phyloP scores from a whole-genome alignment of 2,329 filamentous ascomycete genomes.

The Talaromyces piceae region DNA sequence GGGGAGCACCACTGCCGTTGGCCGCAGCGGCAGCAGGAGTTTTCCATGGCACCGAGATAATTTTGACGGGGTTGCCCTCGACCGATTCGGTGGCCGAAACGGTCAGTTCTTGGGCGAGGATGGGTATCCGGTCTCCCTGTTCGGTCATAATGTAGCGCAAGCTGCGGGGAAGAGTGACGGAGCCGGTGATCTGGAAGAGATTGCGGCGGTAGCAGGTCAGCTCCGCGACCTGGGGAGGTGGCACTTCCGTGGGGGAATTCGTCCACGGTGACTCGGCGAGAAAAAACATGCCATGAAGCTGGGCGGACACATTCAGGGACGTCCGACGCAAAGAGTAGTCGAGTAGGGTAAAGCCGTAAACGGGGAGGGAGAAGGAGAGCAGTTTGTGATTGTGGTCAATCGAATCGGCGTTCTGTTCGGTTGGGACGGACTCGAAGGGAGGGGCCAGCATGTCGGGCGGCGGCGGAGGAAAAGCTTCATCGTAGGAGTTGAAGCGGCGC shows the following conservation, averaged over 20 bases:
- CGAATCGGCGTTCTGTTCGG: constrained; percentile 41
- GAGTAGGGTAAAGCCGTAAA: constrained; percentile 53
- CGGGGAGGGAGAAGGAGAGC: constrained; percentile 63
- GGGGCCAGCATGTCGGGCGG: constrained; percentile 35
- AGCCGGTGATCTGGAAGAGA: constrained; percentile 91
- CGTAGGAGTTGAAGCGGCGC: constrained; percentile 45
- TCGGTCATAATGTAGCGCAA: constrained; percentile 67
- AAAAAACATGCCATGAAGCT: constrained; percentile 64
- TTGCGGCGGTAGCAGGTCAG: constrained; percentile 94
- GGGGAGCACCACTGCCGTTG: constrained; percentile 55
- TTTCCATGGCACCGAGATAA: constrained; percentile 98
- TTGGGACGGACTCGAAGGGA: constrained; percentile 35
- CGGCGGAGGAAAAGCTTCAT: constrained; percentile 41
- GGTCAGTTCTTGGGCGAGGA: constrained; percentile 74
- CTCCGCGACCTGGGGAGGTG: constrained; percentile 54
- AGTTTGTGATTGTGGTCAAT: constrained; percentile 63
- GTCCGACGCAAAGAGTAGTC: constrained; percentile 52
- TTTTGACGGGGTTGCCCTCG: constrained; percentile 81
- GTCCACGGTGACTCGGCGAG: constrained; percentile 59
- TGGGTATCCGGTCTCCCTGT: constrained; percentile 61
- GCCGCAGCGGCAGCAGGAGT: constrained; percentile 70
- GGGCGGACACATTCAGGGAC: constrained; percentile 51
- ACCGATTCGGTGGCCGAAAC: constrained; percentile 93
- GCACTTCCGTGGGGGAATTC: constrained; percentile 47
- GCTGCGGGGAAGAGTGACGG: constrained; percentile 69